Conservation (phyloP, 371 early-diverging fungal species). For the Circinella umbellata region DNA sequence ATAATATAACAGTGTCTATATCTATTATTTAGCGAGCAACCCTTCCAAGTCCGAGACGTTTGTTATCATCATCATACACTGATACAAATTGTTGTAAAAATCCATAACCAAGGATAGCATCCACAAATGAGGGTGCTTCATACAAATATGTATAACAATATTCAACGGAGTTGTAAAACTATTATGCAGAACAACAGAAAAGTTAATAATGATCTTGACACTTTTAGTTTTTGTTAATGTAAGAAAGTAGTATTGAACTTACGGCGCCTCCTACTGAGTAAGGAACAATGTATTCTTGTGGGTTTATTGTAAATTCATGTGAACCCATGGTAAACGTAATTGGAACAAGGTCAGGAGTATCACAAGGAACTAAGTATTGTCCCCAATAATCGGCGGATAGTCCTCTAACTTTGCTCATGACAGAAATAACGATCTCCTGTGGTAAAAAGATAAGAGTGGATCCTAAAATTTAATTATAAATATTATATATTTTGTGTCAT, state of each 20-base stretch:
- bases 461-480: slow-evolving; percentile 15
- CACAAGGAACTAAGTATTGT: slow-evolving; percentile 43
- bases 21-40: background rate
- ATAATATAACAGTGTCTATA: background rate
- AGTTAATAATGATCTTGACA: no score
- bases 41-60: slow-evolving; percentile 41
- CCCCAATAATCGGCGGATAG: slow-evolving; percentile 29
- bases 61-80: slow-evolving; percentile 44
- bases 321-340: slow-evolving; percentile 32
- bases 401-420: slow-evolving; percentile 23
- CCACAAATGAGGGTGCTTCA: slow-evolving; percentile 40
- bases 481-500: no score
- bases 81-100: slow-evolving; percentile 52
- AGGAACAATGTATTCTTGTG: slow-evolving; percentile 39
- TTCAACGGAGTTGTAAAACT: slow-evolving; percentile 7
- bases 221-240: no score
- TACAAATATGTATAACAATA: slow-evolving; percentile 46
- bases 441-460: slow-evolving; percentile 47
- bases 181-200: background rate
- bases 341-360: slow-evolving; percentile 21
- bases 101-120: slow-evolving; percentile 49
- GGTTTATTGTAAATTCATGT: slow-evolving; percentile 23
- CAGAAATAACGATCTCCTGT: slow-evolving; percentile 20
- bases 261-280: slow-evolving; percentile 25
- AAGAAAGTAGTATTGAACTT: slow-evolving; percentile 12